A percentile compares a stretch with the other conserved stretches of the same genome.
phyloP scores from a whole-genome alignment of 2,329 filamentous ascomycete species.

The Didymella sp. region DNA sequence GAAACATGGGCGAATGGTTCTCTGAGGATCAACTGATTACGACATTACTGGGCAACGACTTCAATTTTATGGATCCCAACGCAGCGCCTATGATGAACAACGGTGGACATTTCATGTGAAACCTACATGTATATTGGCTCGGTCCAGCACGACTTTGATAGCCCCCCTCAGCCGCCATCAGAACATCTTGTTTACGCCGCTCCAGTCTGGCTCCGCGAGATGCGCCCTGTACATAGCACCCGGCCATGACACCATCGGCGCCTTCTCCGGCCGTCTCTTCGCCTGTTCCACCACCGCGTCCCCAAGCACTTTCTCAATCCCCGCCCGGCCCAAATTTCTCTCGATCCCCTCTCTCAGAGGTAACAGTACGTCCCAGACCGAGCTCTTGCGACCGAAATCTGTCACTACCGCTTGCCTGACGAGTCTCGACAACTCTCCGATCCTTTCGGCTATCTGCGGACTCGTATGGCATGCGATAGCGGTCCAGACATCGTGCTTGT shows the following conservation, averaged over 20 bases:
- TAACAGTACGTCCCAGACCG: slow-evolving; percentile 27
- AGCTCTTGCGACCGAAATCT: slow-evolving; percentile 49
- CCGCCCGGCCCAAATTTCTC: slow-evolving; percentile 41
- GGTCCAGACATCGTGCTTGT: slow-evolving; percentile 53
- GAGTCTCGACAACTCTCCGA: slow-evolving; percentile 48
- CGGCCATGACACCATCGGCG: slow-evolving; percentile 50
- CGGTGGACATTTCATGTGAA: slow-evolving; percentile 12
- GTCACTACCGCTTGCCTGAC: slow-evolving; percentile 50
- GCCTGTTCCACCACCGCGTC: slow-evolving; percentile 54
- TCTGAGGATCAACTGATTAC: slow-evolving; percentile 22
- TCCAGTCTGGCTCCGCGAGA: slow-evolving; percentile 38
- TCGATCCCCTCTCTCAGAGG: slow-evolving; percentile 34
- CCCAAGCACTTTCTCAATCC: slow-evolving; percentile 54
- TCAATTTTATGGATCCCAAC: slow-evolving; percentile 21
- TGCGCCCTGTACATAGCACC: slow-evolving; percentile 37
- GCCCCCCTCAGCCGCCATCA: slow-evolving; percentile 16
- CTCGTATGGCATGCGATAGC: slow-evolving; percentile 56
- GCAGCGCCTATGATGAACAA: slow-evolving; percentile 10
- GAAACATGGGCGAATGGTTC: slow-evolving; percentile 23
- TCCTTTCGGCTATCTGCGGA: slow-evolving; percentile 55
- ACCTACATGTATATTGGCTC: not conserved
- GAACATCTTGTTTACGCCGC: slow-evolving; percentile 43
- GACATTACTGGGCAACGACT: slow-evolving; percentile 16
- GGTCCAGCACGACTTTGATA: too few relatives aligned
- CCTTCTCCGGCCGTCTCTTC: slow-evolving; percentile 47